These are phyloP conservation scores for Tremella mesenterica DNA, from an alignment of 768 basidiomycete species.

Conservation along the genomic window DNA sequence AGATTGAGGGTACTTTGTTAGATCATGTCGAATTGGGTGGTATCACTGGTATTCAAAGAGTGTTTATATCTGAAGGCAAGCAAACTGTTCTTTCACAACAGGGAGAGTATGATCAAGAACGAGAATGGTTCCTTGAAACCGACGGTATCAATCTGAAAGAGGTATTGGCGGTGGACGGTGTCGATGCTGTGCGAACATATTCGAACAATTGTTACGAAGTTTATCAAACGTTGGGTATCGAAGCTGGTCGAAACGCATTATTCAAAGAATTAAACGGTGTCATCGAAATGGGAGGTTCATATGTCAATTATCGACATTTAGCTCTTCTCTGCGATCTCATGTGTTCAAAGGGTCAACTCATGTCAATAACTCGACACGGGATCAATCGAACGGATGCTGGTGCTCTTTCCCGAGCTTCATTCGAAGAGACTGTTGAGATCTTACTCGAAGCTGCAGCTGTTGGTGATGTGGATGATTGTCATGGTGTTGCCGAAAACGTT, in stretches of 20 bases:
- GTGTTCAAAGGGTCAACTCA: conserved; percentile 88
- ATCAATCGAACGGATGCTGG: conserved; percentile 99
- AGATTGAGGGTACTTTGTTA: conserved; percentile 92
- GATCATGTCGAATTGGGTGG: conserved; percentile 91
- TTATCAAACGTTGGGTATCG: conserved; percentile 89
- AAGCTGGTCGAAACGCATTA: conserved; percentile 88
- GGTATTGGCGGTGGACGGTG: conserved; percentile 89
- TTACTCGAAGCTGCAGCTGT: conserved; percentile 97
- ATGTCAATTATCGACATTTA: conserved; percentile 96
- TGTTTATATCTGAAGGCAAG: conserved; percentile 86
- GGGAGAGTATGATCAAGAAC: conserved; percentile 51
- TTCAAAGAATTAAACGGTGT: conserved; percentile 88
- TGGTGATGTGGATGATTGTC: conserved; percentile 96
- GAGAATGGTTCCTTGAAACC: conserved; percentile 94
- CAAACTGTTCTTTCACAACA: conserved; percentile 55
- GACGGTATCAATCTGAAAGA: conserved; percentile 92
- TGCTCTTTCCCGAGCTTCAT: conserved; percentile 94
- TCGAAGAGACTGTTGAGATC: conserved; percentile 99
- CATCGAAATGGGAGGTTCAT: conserved; percentile 98
- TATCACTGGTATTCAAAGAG: conserved; percentile 79
- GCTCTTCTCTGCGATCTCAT: conserved; percentile 95
- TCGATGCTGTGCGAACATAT: conserved; percentile 84
- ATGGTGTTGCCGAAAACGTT: conserved; percentile 97
- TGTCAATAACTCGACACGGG: conserved; percentile 98
- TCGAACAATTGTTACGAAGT: conserved; percentile 96